phyloP scores from a whole-genome alignment of 1,139 yeast genomes.

The Blastobotrys malaysiensis region DNA sequence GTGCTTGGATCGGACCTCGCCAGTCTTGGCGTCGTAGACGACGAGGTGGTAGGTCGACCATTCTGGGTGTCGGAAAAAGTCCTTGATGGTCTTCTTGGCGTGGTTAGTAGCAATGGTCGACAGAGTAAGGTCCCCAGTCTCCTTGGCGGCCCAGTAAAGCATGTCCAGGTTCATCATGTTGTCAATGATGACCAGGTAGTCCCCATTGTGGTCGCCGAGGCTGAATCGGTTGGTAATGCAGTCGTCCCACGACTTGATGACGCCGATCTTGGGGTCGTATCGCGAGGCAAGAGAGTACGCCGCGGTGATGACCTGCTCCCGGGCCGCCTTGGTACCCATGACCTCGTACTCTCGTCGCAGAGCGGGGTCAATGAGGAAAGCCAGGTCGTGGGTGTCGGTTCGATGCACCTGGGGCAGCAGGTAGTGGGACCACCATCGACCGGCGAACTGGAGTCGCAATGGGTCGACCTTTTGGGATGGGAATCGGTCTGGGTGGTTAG shows the following conservation, averaged over 20 bases:
- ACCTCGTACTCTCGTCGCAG: slow-evolving; percentile 25
- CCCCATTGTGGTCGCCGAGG: slow-evolving; percentile 19
- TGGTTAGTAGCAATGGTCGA: slow-evolving; percentile 31
- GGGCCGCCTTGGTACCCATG: slow-evolving; percentile 18
- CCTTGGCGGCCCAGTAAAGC: slow-evolving; percentile 28
- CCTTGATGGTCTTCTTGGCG: slow-evolving; percentile 29
- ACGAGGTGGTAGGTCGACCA: slow-evolving; percentile 30
- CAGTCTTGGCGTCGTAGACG: slow-evolving; percentile 25
- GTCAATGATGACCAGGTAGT: slow-evolving; percentile 32
- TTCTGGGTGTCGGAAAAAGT: slow-evolving; percentile 25
- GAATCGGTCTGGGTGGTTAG: slow-evolving; percentile 2
- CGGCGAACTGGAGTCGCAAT: slow-evolving; percentile 17
- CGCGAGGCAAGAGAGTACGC: slow-evolving; percentile 29
- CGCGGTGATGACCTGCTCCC: slow-evolving; percentile 24
- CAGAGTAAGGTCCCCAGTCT: slow-evolving; percentile 27
- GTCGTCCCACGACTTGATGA: slow-evolving; percentile 29
- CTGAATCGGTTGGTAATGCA: slow-evolving; percentile 19
- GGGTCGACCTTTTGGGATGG: slow-evolving; percentile 15
- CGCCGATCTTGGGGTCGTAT: slow-evolving; percentile 25
- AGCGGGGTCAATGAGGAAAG: slow-evolving; percentile 30
- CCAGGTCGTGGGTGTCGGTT: slow-evolving; percentile 32
- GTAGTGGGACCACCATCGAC: slow-evolving; percentile 4
- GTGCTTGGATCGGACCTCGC: slow-evolving; percentile 22
- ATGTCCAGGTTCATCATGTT: slow-evolving; percentile 34
- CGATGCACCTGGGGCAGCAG: slow-evolving; percentile 17